Evolutionary conservation across 2,329 filamentous ascomycete genomes (phyloP).

Genomic region (Exutisphaerella laricina): DNA sequence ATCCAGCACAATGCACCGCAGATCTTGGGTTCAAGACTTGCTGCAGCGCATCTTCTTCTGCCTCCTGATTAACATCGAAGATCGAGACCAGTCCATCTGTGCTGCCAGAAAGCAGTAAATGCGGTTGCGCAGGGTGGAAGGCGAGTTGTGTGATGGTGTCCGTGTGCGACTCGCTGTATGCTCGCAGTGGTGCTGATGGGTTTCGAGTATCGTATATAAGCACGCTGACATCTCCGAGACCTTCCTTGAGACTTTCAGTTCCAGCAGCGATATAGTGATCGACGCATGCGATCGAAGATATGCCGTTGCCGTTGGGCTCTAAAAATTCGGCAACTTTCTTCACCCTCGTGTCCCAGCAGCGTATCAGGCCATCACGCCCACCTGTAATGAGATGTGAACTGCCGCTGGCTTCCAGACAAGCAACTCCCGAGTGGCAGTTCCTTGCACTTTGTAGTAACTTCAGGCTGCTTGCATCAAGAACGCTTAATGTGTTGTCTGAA

Average conservation of each 20-base stretch:
- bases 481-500: constrained; percentile 63
- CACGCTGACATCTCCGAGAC: constrained; percentile 36
- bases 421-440: constrained; percentile 58
- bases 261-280: constrained; percentile 62
- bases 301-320: constrained; percentile 46
- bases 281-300: constrained; percentile 62
- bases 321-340: constrained; percentile 20
- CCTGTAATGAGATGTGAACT: constrained; percentile 56
- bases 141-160: constrained; percentile 56
- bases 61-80: constrained; percentile 62
- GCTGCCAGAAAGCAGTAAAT: constrained; percentile 66
- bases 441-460: constrained; percentile 45
- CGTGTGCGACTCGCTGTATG: constrained; percentile 44
- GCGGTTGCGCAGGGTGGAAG: constrained; percentile 45
- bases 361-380: constrained; percentile 63
- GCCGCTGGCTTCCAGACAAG: constrained; percentile 49
- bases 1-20: constrained; percentile 69
- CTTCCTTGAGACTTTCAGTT: constrained; percentile 52
- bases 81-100: constrained; percentile 76
- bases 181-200: constrained; percentile 32
- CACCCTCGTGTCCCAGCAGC: constrained; percentile 24
- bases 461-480: constrained; percentile 58
- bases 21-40: constrained; percentile 74
- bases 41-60: constrained; percentile 71
- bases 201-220: constrained; percentile 40